Base-by-base conservation (phyloP, 176 grass and related monocot genomes). In the Phoenix dactylifera region DNA sequence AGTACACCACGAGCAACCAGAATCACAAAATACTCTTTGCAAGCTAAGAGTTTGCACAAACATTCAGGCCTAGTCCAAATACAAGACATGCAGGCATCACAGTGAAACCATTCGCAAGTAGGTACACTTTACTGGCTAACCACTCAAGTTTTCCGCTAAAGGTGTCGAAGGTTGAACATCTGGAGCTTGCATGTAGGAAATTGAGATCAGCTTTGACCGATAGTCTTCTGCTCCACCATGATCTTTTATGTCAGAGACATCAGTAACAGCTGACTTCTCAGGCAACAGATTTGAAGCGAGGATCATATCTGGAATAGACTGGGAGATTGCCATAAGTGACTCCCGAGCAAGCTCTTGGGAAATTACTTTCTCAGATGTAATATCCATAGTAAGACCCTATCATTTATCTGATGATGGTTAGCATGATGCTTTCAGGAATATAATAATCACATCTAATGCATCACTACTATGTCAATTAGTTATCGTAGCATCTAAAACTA, bases 191-290 rank as follows among this genome's bases (percentile, higher is more conserved):
- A 70, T 66, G 74, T 85, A 65, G 44, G 92, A 82, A 58, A 97
- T 91, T 9, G 92, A 90, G 25, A 97, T 97, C 69, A 97, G 80
- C 57, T 91, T 85, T 49, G 80, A 85, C 80, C 87, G 87, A 72
- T 77, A 91, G 48, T 88, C 85, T 10, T 77, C 86, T 28, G 61
- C 75, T 25, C 57, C 81, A 50, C 65, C 70, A 3, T 62, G 71
- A 0, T 25, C 62, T 15, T 66, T 71, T 55, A 29, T 62, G 58
- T 75, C 72, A 30, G 59, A 75, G 15, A 28, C 28, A 50, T 49
- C 20, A 48, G 55, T 55, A 69, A 61, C 57, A 4, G 70, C 73
- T 16, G 76, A 26, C 49, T 79, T 81, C 57, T 50, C 1, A 1
- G 69, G 62, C 63, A 30, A 23, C 22, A 52, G 22, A 60, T 56